phyloP scores from a whole-genome alignment of 176 grass and related monocot species.

The Lolium rigidum region DNA sequence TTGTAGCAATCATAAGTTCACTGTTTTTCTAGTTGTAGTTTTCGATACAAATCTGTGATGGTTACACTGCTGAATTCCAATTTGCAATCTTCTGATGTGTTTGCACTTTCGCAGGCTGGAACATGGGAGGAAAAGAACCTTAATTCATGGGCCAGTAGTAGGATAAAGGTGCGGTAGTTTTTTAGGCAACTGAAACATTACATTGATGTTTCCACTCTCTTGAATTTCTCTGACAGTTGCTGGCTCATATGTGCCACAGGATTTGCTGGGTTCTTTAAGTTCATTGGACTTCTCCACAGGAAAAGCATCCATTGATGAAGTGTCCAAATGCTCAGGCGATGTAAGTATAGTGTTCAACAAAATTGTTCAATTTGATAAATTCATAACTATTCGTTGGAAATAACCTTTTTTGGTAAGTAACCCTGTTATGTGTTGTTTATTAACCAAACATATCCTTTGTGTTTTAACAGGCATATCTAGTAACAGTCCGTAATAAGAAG shows the following conservation, averaged over 20 bases:
- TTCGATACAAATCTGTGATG: not conserved
- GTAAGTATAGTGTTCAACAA: constrained; percentile 53
- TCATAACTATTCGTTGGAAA: too few species aligned
- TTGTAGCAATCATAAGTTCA: too few species aligned
- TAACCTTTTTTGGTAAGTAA: not conserved
- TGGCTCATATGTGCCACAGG: constrained; percentile 42
- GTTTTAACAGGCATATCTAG: constrained; percentile 71
- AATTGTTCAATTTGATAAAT: not conserved
- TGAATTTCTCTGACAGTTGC: not conserved
- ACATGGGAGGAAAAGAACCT: constrained; percentile 99
- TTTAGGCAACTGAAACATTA: not conserved
- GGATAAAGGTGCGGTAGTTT: constrained; percentile 74
- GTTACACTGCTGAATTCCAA: not conserved
- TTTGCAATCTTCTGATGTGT: not conserved
- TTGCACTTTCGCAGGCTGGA: constrained; percentile 73
- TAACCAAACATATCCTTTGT: constrained; percentile 15
- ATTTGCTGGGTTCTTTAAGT: constrained; percentile 72
- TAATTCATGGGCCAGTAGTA: constrained; percentile 85
- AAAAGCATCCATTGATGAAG: constrained; percentile 82
- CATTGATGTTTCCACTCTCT: not conserved
- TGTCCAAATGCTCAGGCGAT: constrained; percentile 90
- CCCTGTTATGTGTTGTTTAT: not conserved
- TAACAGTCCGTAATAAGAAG: constrained; percentile 94
- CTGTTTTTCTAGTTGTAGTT: too few species aligned
- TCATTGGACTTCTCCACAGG: constrained; percentile 77